Evolutionary conservation across 768 basidiomycete species (phyloP), one percentile per base, ranked within the genome.

Genomic region (Zangia roseola): DNA sequence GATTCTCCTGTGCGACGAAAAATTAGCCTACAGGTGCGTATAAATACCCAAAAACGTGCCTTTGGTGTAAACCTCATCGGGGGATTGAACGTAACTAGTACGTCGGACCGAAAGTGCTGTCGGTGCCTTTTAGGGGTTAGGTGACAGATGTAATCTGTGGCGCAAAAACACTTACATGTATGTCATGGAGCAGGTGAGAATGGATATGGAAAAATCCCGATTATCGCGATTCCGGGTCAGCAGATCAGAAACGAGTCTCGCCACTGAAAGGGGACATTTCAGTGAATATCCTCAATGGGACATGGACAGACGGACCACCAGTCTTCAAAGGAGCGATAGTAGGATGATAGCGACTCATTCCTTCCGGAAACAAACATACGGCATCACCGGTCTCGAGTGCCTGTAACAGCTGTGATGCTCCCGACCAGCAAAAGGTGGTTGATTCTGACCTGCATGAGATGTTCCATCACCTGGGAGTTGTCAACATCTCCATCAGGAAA

Each of bases 261-360:
- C 87, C 20, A 90, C 91, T 90, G 38, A 12, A 40, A 14, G 24
- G 36, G 12, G 4, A 45, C 10, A 43, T 47, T 47, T 42, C 31
- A 53, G 26, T n/a, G 40, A 12, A 28, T 31, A 33, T 19, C 49
- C 10, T 43, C 24, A 2, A 45, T 6, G 16, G 13, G 16, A 16
- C 14, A 39, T 26, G 33, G 21, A 31, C n/a, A 16, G 3, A 64
- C 73, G 38, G 45, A 87, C 88, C 88, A 65, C 92, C 92, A 10
- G 91, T 92, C 65, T 91, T 91, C 43, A 94, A 65, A 4, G 91
- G 89, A 4, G 91, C 88, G 45, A 94, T 87, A n/a, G 80, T 83
- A 0, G 91, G 89, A 56, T 89, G 87, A 65, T 86, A 94, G 37
- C 90, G 75, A 59, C 88, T 91, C 71, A 84, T 78, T 2, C 92